Evolutionary conservation across 1,284 basidiomycete species (phyloP), one percentile per base, ranked within the genome.

Genomic region (Phylloboletellus chloephorus): DNA sequence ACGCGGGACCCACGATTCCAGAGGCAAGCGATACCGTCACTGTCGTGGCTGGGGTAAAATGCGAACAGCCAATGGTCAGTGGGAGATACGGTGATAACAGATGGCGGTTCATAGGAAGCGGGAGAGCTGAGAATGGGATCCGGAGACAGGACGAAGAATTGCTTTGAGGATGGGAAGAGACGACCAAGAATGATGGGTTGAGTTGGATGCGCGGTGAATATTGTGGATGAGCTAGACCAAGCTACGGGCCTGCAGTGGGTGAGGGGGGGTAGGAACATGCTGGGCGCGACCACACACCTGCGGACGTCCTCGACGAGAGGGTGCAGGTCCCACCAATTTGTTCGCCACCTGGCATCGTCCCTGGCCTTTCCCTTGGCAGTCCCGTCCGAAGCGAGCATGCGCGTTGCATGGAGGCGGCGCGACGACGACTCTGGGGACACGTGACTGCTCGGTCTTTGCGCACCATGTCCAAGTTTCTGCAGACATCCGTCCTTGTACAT

Each of bases 241-340:
- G 72, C 73, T 7, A 85, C 52, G 2, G 83, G 82, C 50, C 85
- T 87, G 51, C 3, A 20, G 45, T 15, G 37, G 23, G 31, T 34
- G 20, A 12, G 25, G 12, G n/a, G 9, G 3, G n/a, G 3, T 7
- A 46, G 29, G n/a, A 7, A 33, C 42, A 17, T 35, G 15, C 4
- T 41, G 19, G 25, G 39, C 20, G 13, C 10, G 22, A 15, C 21
- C 6, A 53, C 66, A 42, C 47, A 79, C 83, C 74, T 72, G 50
- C 65, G 67, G 11, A 72, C 66, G 30, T 71, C 67, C 52, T 84
- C 82, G 8, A 71, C 59, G 16, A 83, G 66, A 29, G 81, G 73
- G 43, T 73, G 68, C 24, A 80, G 71, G 50, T 86, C 79, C 81
- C 82, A 88, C 83, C 85, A 87, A 21, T 74, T 75, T 15, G 76